Conservation (phyloP, 2,329 filamentous ascomycete genomes). For the Exophiala spinifera region DNA sequence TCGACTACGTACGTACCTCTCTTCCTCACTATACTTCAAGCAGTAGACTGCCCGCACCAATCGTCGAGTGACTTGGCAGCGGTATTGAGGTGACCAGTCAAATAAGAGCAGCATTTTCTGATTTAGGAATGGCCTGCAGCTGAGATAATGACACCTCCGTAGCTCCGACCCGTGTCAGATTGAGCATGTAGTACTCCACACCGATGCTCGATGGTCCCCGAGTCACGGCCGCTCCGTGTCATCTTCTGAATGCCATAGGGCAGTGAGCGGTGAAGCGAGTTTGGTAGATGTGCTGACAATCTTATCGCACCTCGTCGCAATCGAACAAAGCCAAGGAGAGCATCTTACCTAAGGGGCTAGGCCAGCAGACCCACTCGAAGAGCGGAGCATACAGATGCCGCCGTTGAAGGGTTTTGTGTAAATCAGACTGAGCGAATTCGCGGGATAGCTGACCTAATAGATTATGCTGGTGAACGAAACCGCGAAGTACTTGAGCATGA, state of each 20-base stretch:
- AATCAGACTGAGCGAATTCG: neutral
- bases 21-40: neutral
- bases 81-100: neutral
- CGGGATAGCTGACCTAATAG: neutral
- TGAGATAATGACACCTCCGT: neutral
- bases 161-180: neutral
- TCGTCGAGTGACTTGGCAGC: too few relatives aligned
- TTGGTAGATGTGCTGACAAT: neutral
- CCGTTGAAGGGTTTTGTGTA: neutral
- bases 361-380: neutral
- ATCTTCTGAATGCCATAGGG: too few relatives aligned
- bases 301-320: neutral
- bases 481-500: neutral
- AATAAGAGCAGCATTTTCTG: neutral
- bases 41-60: neutral
- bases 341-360: neutral
- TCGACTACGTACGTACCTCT: neutral
- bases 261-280: too few relatives aligned
- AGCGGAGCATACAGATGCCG: neutral
- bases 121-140: neutral
- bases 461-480: too few relatives aligned
- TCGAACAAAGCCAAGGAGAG: neutral
- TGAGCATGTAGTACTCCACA: neutral
- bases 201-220: too few relatives aligned
- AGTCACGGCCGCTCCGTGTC: too few relatives aligned